phyloP scores from a whole-genome alignment of 2,329 filamentous ascomycete genomes.

The Aspergillus chevalieri region DNA sequence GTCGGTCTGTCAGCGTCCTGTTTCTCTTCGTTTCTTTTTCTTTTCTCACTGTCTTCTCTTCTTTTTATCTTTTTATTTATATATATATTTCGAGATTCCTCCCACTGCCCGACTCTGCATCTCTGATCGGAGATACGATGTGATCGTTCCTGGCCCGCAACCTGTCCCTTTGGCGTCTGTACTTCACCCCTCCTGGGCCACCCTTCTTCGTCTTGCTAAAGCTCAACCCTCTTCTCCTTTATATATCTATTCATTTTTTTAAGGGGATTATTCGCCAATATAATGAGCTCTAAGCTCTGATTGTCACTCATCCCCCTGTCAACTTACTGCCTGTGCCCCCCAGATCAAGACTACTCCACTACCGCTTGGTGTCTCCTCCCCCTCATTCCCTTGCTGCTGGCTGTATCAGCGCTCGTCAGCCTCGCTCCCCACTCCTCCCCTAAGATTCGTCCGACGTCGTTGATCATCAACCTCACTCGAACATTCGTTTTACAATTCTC shows the following conservation, averaged over 20 bases:
- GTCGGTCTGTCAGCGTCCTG: neutral
- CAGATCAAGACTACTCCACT: constrained; percentile 6
- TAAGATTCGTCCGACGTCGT: constrained; percentile 1
- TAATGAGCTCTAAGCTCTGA: constrained; percentile 12
- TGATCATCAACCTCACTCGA: constrained; percentile 5
- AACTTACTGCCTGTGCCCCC: neutral
- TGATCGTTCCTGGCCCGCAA: constrained; percentile 19
- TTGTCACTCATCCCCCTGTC: too few species aligned
- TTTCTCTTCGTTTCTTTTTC: neutral
- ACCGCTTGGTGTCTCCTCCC: constrained; percentile 8
- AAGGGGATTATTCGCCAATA: neutral
- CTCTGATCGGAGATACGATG: constrained; percentile 22
- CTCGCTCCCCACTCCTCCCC: constrained; percentile 4
- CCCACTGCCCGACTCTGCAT: neutral
- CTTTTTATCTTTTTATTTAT: neutral
- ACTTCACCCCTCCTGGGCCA: neutral
- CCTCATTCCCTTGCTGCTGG: neutral
- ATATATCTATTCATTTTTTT: neutral
- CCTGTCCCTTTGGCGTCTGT: constrained; percentile 10
- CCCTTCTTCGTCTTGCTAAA: neutral
- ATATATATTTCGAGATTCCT: neutral
- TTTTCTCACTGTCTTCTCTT: neutral
- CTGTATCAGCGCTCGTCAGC: constrained; percentile 1
- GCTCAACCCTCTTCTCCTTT: neutral
- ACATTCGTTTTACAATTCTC: constrained; percentile 12